These are phyloP conservation scores for Chalciporus sp. DNA, from an alignment of 1,284 basidiomycete genomes.

Conservation along the genomic window DNA sequence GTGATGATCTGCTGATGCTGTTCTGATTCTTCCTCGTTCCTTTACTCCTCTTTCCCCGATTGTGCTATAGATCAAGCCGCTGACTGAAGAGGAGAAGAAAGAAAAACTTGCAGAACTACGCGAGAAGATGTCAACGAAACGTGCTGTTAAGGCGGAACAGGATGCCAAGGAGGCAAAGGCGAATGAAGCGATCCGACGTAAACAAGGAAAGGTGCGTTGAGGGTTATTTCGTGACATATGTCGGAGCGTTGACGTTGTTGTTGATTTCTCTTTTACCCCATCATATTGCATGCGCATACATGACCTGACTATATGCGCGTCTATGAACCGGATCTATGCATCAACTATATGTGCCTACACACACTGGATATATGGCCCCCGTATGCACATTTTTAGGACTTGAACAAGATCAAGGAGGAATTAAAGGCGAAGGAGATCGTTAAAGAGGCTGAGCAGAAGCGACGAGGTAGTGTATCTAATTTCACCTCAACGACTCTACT, in stretches of 20 bases:
- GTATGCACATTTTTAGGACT: conserved; percentile 55
- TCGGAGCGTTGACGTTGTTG: background rate
- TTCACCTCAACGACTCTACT: background rate
- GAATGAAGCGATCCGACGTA: conserved; percentile 82
- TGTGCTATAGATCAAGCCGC: conserved; percentile 71
- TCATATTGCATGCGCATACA: background rate
- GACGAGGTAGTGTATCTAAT: conserved; percentile 54
- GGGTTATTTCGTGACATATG: background rate
- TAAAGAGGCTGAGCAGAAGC: conserved; percentile 80
- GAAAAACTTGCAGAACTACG: conserved; percentile 79
- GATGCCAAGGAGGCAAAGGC: conserved; percentile 73
- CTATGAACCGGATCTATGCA: no score
- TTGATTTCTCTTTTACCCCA: background rate
- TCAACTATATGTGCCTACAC: no score
- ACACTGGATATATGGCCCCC: no score
- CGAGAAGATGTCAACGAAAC: conserved; percentile 78
- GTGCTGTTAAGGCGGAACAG: conserved; percentile 66
- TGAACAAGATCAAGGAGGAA: conserved; percentile 75
- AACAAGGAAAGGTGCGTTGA: conserved; percentile 73
- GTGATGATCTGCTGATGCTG: background rate
- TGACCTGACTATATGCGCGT: background rate
- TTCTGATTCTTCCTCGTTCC: background rate
- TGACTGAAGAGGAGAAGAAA: conserved; percentile 95
- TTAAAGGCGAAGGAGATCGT: conserved; percentile 76
- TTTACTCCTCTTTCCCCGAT: background rate